Percentiles rank a stretch among this genome's conserved stretches.
These are phyloP conservation scores for Saturnispora gosingensis DNA, from an alignment of 805 yeast species.

Conservation along the genomic window DNA sequence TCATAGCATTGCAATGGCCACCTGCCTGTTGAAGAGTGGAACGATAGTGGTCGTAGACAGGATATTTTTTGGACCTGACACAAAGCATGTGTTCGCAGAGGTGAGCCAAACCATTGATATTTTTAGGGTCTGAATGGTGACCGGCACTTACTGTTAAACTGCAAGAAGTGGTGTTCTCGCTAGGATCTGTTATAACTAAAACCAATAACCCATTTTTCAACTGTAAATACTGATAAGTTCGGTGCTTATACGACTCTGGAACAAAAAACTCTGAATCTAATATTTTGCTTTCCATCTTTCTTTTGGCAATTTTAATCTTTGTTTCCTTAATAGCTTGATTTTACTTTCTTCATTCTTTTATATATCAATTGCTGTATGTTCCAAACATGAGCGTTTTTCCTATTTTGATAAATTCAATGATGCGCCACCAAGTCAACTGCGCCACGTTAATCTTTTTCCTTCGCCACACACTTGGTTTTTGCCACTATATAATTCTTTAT, in stretches of 20 bases:
- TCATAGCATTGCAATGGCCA: conserved; percentile 58
- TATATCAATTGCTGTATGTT: background rate
- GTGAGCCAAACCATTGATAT: conserved; percentile 78
- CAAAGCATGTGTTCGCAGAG: conserved; percentile 71
- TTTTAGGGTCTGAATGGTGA: conserved; percentile 65
- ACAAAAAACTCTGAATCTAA: conserved; percentile 8
- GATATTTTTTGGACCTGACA: conserved; percentile 47
- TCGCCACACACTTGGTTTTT: background rate
- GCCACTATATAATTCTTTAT: background rate
- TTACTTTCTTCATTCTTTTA: background rate
- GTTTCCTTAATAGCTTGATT: too few species aligned
- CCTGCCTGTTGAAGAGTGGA: conserved; percentile 37
- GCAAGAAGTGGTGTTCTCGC: conserved; percentile 53
- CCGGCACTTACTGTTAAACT: conserved; percentile 75
- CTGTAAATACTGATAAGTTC: conserved; percentile 36
- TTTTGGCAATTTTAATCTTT: background rate
- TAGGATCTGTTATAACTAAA: conserved; percentile 68
- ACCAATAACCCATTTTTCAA: conserved; percentile 64
- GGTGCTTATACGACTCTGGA: conserved; percentile 16
- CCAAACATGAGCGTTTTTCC: conserved; percentile 1
- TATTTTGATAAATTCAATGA: background rate
- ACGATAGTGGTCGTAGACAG: conserved; percentile 38
- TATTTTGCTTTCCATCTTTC: background rate
- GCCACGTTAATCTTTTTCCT: background rate
- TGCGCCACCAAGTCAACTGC: conserved; percentile 3